Conservation (phyloP, 2,329 filamentous ascomycete species). For the Ophiostoma pallidulum region DNA sequence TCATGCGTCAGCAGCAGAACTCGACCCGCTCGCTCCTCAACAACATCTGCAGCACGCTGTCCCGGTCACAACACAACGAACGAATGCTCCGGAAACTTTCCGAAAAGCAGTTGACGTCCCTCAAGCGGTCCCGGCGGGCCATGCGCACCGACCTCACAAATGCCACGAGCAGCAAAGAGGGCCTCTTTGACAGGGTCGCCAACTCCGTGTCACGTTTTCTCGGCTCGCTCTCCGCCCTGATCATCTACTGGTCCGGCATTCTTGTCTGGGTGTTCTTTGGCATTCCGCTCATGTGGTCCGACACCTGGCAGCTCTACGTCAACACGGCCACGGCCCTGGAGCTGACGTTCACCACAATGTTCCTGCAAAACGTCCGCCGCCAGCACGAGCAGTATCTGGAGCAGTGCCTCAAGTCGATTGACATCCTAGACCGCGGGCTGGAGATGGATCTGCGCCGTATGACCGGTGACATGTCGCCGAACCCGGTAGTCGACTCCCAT, state of each 20-base stretch:
- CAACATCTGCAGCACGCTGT: constrained; percentile 25
- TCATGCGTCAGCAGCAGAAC: constrained; percentile 30
- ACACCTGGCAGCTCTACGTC: constrained; percentile 32
- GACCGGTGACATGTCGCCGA: constrained; percentile 25
- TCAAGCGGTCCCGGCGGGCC: constrained; percentile 17
- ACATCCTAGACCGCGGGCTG: constrained; percentile 26
- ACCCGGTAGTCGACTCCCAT: constrained; percentile 25
- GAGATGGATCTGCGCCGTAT: constrained; percentile 27
- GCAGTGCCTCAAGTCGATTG: constrained; percentile 25
- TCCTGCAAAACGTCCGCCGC: constrained; percentile 30
- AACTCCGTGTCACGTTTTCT: constrained; percentile 19
- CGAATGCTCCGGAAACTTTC: constrained; percentile 22
- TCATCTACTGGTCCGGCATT: constrained; percentile 28
- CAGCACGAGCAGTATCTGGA: constrained; percentile 26
- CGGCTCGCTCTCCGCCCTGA: constrained; percentile 24
- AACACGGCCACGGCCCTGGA: constrained; percentile 35
- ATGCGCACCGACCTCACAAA: constrained; percentile 18
- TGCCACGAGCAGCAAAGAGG: constrained; percentile 22
- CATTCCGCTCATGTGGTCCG: constrained; percentile 21
- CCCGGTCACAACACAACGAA: constrained; percentile 24
- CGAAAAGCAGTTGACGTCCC: constrained; percentile 12
- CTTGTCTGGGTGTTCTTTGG: constrained; percentile 27
- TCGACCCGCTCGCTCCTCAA: constrained; percentile 22
- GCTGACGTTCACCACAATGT: constrained; percentile 31
- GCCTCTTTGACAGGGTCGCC: constrained; percentile 23